A percentile compares a stretch with the other conserved stretches of the same genome.
Conservation (phyloP, 2,329 filamentous ascomycete species). For the Stachybotrys chartarum region DNA sequence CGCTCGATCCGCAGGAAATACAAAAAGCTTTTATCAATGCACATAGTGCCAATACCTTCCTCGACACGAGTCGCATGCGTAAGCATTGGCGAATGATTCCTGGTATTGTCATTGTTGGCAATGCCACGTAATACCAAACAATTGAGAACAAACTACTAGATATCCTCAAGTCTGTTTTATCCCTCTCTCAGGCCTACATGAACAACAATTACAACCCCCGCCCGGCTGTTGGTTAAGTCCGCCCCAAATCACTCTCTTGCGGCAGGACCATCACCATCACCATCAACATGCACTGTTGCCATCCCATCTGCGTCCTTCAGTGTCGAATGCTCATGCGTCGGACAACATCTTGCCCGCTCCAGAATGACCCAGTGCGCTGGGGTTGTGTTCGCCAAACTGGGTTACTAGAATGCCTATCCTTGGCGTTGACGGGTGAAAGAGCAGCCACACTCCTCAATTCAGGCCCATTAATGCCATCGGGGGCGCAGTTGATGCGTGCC, state of each 20-base stretch:
- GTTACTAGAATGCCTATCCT: conserved; percentile 22
- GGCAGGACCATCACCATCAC: conserved; percentile 15
- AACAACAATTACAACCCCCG: conserved; percentile 19
- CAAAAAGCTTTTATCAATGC: too few relatives aligned
- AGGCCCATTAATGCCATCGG: conserved; percentile 20
- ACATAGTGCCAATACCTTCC: too few relatives aligned
- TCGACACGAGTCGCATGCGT: too few relatives aligned
- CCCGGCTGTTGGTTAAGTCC: conserved; percentile 14
- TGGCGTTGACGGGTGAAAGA: conserved; percentile 13
- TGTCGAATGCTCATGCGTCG: conserved; percentile 32
- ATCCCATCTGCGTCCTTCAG: conserved; percentile 17
- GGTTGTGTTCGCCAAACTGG: conserved; percentile 31
- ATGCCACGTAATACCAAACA: too few relatives aligned
- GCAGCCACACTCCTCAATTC: conserved; percentile 22
- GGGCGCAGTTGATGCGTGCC: conserved; percentile 13
- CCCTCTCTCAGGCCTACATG: conserved; percentile 30
- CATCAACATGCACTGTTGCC: conserved; percentile 19
- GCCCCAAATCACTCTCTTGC: conserved; percentile 33
- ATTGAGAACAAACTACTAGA: conserved; percentile 8
- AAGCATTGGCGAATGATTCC: too few relatives aligned
- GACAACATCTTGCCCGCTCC: conserved; percentile 32
- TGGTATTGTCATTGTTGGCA: too few relatives aligned
- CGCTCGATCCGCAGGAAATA: too few relatives aligned
- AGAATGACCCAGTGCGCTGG: conserved; percentile 28
- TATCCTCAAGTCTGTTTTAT: conserved; percentile 29